Evolutionary conservation across 2,329 filamentous ascomycete genomes (phyloP), one percentile per base, ranked within the genome.

Genomic region (Pyricularia pennisetigena): DNA sequence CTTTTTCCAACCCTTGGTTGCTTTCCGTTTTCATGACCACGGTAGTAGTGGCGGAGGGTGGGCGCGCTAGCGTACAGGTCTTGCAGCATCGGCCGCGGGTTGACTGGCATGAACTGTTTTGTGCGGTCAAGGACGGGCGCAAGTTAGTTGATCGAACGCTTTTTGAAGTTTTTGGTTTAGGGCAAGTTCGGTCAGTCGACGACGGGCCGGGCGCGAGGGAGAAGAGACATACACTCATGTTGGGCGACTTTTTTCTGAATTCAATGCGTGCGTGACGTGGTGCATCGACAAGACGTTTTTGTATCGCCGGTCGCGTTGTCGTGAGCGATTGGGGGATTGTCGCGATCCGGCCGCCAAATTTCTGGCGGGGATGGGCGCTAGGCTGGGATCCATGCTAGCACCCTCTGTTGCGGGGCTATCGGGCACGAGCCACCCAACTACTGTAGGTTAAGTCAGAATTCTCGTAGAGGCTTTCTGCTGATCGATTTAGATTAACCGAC

Each of bases 81-180:
- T 83, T 97, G 93, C 78, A 99, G 90, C 86, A 97, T 93, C 62
- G 95, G 95, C 79, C 94, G 92, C 77, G 95, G 95, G 86, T 99
- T 99, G 76, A 98, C 85, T 71, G 95, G 95, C 79, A 96, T 90
- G 82, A 97, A 96, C 69, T 67, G 66, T 29, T 54, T 49, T 24
- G 32, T 41, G 41, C 24, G 26, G 59, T 65, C 29, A 32, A 65
- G 12, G 32, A 35, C 63, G 66, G 29, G 66, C 10, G 5, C 29
- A 0, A 28, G 57, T 67, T 66, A 66, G 65, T 26, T 7, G 20
- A 35, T n/a, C 1, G 23, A 28, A 26, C 9, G 16, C 24, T 62
- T 62, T 32, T 9, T 35, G 4, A 3, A 3, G 14, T 6, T 14
- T 35, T 35, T 35, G 5, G 10, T 35, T 35, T 35, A 3, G 12